phyloP scores from a whole-genome alignment of 2,329 filamentous ascomycete genomes.

The Cercospora sojina region DNA sequence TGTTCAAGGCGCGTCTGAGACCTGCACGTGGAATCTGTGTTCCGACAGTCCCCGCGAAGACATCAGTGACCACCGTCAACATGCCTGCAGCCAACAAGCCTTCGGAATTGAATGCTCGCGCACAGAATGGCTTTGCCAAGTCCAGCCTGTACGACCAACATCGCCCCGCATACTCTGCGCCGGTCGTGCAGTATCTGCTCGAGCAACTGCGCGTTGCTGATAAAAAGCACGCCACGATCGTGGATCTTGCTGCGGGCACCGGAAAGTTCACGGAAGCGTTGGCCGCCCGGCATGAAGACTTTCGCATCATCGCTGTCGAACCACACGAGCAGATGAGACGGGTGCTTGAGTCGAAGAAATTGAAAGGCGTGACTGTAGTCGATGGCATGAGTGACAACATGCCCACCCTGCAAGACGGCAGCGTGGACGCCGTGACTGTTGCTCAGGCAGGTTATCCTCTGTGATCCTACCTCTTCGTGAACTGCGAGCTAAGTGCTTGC shows the following conservation, averaged over 20 bases:
- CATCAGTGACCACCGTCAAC: background rate
- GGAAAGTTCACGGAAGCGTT: constrained; percentile 69
- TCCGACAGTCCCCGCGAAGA: background rate
- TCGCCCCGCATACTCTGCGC: constrained; percentile 64
- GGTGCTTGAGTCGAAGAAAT: constrained; percentile 58
- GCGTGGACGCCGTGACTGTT: constrained; percentile 64
- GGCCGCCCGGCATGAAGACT: constrained; percentile 58
- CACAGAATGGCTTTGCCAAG: constrained; percentile 60
- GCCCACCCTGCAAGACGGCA: constrained; percentile 53
- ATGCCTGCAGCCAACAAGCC: background rate
- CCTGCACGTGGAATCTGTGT: background rate
- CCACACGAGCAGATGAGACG: constrained; percentile 66
- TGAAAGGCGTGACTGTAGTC: constrained; percentile 56
- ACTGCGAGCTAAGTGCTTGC: constrained; percentile 21
- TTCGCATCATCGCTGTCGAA: constrained; percentile 62
- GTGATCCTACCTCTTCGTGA: constrained; percentile 5
- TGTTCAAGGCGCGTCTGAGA: background rate
- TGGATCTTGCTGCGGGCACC: constrained; percentile 68
- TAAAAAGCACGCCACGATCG: constrained; percentile 48
- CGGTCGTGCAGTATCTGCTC: constrained; percentile 61
- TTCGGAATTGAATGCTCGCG: constrained; percentile 31
- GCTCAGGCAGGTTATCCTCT: constrained; percentile 60
- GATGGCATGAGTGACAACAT: constrained; percentile 61
- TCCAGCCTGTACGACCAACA: constrained; percentile 65
- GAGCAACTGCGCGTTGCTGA: constrained; percentile 53